Conservation (phyloP, 768 basidiomycete species). For the Auricularia heimuer region DNA sequence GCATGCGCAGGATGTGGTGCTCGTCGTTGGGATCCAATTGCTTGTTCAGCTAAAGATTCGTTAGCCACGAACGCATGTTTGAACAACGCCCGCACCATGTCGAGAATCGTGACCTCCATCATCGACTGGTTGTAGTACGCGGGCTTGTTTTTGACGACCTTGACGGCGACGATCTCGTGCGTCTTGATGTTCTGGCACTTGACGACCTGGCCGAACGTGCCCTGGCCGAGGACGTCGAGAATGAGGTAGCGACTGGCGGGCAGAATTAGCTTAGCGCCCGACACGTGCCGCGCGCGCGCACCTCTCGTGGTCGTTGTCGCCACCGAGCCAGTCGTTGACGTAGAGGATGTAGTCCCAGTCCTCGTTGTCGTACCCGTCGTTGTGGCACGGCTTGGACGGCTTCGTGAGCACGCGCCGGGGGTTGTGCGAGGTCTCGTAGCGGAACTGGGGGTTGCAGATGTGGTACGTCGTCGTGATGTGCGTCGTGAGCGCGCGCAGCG, state of each 20-base stretch:
- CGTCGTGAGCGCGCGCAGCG: conserved; percentile 66
- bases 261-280: not conserved
- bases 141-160: conserved; percentile 99
- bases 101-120: conserved; percentile 99
- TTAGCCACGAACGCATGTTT: conserved; percentile 37
- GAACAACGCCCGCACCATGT: conserved; percentile 33
- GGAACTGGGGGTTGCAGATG: conserved; percentile 90
- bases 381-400: conserved; percentile 89
- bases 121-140: conserved; percentile 99
- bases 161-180: conserved; percentile 96
- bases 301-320: conserved; percentile 89
- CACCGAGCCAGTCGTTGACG: conserved; percentile 95
- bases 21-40: conserved; percentile 88
- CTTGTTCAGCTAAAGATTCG: conserved; percentile 53
- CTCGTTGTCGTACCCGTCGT: conserved; percentile 97
- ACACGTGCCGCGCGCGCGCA: conserved; percentile 11
- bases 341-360: conserved; percentile 99
- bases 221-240: conserved; percentile 95
- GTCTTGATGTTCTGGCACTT: conserved; percentile 99
- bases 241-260: conserved; percentile 69
- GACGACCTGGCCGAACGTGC: conserved; percentile 98
- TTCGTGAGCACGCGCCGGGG: conserved; percentile 95
- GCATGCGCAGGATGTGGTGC: conserved; percentile 91
- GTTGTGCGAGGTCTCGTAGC: conserved; percentile 91
- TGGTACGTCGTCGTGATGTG: conserved; percentile 84